These are phyloP conservation scores for Aspergillus sclerotioniger DNA, from an alignment of 495 filamentous ascomycete genomes.

Conservation along the genomic window DNA sequence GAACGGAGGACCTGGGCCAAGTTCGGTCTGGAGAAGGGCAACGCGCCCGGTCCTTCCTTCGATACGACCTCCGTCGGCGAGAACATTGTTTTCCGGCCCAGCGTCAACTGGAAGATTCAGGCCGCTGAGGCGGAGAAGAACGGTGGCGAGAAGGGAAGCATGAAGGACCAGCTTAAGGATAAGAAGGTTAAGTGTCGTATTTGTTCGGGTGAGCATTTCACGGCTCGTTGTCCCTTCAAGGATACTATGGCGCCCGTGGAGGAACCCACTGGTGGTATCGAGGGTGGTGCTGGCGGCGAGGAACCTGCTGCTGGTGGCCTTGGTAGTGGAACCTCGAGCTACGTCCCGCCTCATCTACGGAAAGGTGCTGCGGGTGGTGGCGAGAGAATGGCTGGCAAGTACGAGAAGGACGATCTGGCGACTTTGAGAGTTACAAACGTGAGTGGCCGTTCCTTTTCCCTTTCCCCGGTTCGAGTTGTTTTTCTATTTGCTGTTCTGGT, in stretches of 20 bases:
- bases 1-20: constrained; percentile 90
- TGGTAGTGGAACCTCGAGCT: constrained; percentile 70
- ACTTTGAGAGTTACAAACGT: constrained; percentile 97
- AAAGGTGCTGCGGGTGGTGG: constrained; percentile 65
- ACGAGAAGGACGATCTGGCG: constrained; percentile 92
- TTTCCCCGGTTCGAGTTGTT: constrained; percentile 12
- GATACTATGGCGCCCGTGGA: constrained; percentile 77
- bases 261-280: constrained; percentile 55
- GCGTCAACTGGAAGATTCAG: constrained; percentile 84
- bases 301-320: constrained; percentile 53
- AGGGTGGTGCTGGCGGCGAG: constrained; percentile 43
- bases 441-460: constrained; percentile 36
- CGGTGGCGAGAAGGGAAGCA: constrained; percentile 63
- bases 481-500: neutral
- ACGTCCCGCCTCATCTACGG: constrained; percentile 89
- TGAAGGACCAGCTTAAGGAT: constrained; percentile 93
- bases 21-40: constrained; percentile 82
- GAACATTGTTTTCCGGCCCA: constrained; percentile 94
- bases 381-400: constrained; percentile 91
- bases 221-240: constrained; percentile 87
- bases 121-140: constrained; percentile 80
- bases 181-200: constrained; percentile 99
- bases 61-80: constrained; percentile 94
- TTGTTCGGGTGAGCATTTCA: constrained; percentile 98
- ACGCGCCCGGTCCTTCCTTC: constrained; percentile 61